Conservation (phyloP, 2,329 filamentous ascomycete genomes). For the Exserohilum turcica region DNA sequence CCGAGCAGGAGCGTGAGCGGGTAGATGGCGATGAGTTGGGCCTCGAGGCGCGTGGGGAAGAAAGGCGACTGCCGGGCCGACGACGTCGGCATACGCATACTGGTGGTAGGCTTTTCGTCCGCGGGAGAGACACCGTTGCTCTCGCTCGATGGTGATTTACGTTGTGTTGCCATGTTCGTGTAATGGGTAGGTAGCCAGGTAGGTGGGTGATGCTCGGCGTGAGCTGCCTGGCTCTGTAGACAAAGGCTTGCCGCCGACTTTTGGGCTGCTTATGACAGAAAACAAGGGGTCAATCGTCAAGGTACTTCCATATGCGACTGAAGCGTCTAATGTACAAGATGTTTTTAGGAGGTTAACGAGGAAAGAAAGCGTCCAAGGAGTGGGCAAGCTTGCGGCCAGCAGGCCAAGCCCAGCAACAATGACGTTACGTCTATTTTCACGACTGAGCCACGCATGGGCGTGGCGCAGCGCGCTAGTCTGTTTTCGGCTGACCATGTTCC, state of each 20-base stretch:
- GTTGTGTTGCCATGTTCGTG: slow-evolving; percentile 38
- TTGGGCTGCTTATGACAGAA: neutral
- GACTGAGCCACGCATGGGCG: slow-evolving; percentile 17
- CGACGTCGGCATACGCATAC: slow-evolving; percentile 31
- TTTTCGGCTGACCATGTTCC: slow-evolving; percentile 10
- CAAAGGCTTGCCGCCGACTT: neutral
- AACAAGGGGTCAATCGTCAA: neutral
- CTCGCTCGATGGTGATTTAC: slow-evolving; percentile 32
- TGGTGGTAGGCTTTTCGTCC: slow-evolving; percentile 30
- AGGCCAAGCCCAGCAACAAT: slow-evolving; percentile 20
- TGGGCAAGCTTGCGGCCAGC: slow-evolving; percentile 1
- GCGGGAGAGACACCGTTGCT: slow-evolving; percentile 25
- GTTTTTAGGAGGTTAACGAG: neutral
- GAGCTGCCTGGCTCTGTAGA: slow-evolving; percentile 3
- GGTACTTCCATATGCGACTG: neutral
- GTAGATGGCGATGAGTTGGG: slow-evolving; percentile 70
- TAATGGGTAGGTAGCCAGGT: neutral
- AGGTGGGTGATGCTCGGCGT: neutral
- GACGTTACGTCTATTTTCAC: slow-evolving; percentile 26
- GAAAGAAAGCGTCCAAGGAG: neutral
- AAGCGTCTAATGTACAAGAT: neutral
- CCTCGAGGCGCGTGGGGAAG: slow-evolving; percentile 72
- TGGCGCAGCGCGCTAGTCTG: slow-evolving; percentile 27
- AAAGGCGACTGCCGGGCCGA: slow-evolving; percentile 58
- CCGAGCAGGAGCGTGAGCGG: slow-evolving; percentile 80